Evolutionary conservation across 148 eudicot genomes (phyloP).

Genomic region (Camellia sinensis): DNA sequence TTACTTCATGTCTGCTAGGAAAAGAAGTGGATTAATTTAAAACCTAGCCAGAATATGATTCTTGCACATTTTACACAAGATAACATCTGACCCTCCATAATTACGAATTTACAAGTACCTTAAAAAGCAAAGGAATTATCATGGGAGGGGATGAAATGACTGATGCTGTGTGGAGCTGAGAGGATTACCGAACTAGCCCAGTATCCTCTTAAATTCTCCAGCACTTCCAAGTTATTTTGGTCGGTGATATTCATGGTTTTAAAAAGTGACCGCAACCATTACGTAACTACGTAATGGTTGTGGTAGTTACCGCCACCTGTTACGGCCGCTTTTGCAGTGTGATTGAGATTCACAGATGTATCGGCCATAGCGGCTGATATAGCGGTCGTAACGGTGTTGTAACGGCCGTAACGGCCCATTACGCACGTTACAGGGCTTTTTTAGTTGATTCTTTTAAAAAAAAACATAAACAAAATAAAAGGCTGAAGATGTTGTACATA

Average conservation of each 20-base stretch:
- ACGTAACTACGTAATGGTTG: too few species aligned
- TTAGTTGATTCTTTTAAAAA: too few species aligned
- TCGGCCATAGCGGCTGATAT: too few species aligned
- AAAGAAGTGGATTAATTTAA: not conserved
- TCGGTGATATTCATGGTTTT: not conserved
- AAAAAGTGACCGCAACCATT: too few species aligned
- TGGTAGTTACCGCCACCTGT: too few species aligned
- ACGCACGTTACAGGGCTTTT: too few species aligned
- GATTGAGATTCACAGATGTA: too few species aligned
- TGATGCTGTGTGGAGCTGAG: not conserved
- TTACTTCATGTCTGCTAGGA: not conserved
- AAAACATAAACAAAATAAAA: too few species aligned
- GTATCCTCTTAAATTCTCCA: not conserved
- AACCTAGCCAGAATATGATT: not conserved
- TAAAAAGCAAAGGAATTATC: not conserved
- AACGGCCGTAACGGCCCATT: too few species aligned
- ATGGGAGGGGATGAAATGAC: not conserved
- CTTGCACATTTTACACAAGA: not conserved
- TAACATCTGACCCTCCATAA: constrained; percentile 9
- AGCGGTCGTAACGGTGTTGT: too few species aligned
- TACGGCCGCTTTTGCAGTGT: too few species aligned
- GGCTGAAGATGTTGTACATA: too few species aligned
- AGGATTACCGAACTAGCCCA: not conserved
- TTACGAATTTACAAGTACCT: not conserved
- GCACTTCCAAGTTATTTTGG: not conserved